A percentile compares a stretch with the other conserved stretches of the same genome.
These are phyloP conservation scores for Botryotinia calthae DNA, from an alignment of 2,329 filamentous ascomycete species.

Conservation along the genomic window DNA sequence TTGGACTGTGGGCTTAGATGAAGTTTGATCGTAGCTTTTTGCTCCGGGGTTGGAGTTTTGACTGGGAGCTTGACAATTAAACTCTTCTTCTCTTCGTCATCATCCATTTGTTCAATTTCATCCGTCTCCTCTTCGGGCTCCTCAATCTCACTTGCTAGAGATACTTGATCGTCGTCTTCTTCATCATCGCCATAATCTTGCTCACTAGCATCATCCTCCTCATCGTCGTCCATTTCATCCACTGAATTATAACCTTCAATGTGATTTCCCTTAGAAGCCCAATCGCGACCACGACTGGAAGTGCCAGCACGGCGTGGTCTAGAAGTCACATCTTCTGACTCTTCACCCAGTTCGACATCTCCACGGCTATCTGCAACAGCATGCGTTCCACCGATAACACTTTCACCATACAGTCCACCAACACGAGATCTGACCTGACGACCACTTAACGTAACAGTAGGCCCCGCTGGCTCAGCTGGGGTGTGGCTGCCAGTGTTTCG, in stretches of 20 bases:
- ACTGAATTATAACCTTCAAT: slow-evolving; percentile 57
- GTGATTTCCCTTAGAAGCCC: slow-evolving; percentile 44
- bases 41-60: slow-evolving; percentile 38
- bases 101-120: slow-evolving; percentile 45
- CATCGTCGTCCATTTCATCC: slow-evolving; percentile 54
- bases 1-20: slow-evolving; percentile 24
- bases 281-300: slow-evolving; percentile 26
- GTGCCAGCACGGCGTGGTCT: slow-evolving; percentile 43
- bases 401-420: slow-evolving; percentile 55
- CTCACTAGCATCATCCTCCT: slow-evolving; percentile 67
- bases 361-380: slow-evolving; percentile 29
- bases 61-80: slow-evolving; percentile 73
- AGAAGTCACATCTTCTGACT: slow-evolving; percentile 41
- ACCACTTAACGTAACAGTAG: slow-evolving; percentile 78
- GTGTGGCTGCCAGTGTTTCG: slow-evolving; percentile 74
- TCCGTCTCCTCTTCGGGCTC: slow-evolving; percentile 53
- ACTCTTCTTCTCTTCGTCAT: slow-evolving; percentile 54
- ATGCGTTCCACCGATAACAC: slow-evolving; percentile 50
- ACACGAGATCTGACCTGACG: slow-evolving; percentile 69
- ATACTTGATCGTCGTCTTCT: slow-evolving; percentile 65
- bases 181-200: slow-evolving; percentile 74
- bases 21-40: slow-evolving; percentile 33
- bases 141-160: slow-evolving; percentile 55
- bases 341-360: slow-evolving; percentile 47
- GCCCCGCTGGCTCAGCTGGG: slow-evolving; percentile 63